These are phyloP conservation scores for Erodium chrysanthum DNA, from an alignment of 441 rosid genomes.

Conservation along the genomic window DNA sequence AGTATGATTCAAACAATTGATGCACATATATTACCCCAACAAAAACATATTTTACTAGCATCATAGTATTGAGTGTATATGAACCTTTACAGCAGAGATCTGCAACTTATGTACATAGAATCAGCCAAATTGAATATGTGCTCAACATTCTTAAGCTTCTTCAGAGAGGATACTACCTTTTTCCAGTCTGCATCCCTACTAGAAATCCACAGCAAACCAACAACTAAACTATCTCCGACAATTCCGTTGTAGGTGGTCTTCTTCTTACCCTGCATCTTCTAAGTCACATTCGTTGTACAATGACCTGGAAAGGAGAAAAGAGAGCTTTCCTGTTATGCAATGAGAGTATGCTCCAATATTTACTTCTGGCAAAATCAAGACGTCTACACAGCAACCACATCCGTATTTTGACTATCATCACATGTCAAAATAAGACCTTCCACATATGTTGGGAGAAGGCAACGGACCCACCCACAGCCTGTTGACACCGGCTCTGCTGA, in stretches of 20 bases:
- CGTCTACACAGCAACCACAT: conserved; percentile 22
- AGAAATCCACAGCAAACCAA: too few species aligned
- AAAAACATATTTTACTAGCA: not conserved
- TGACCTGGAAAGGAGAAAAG: not conserved
- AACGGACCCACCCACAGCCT: conserved; percentile 23
- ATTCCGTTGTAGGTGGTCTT: not conserved
- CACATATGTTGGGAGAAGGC: conserved; percentile 21
- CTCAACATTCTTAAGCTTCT: not conserved
- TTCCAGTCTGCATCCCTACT: too few species aligned
- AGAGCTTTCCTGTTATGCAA: not conserved
- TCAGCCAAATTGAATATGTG: not conserved
- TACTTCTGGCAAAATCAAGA: not conserved
- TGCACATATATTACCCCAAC: not conserved
- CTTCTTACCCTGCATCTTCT: not conserved
- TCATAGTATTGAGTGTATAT: not conserved
- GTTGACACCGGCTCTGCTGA: conserved; percentile 23
- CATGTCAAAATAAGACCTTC: conserved; percentile 24
- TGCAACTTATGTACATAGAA: conserved; percentile 6
- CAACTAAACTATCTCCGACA: too few species aligned
- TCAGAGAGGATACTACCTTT: not conserved
- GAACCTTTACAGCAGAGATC: not conserved
- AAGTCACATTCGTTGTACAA: not conserved
- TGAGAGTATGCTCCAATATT: not conserved
- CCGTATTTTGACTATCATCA: conserved; percentile 20
- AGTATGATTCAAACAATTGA: too few species aligned